Base-by-base conservation (phyloP, 331 rosid genomes). In the Acacia pycnantha region DNA sequence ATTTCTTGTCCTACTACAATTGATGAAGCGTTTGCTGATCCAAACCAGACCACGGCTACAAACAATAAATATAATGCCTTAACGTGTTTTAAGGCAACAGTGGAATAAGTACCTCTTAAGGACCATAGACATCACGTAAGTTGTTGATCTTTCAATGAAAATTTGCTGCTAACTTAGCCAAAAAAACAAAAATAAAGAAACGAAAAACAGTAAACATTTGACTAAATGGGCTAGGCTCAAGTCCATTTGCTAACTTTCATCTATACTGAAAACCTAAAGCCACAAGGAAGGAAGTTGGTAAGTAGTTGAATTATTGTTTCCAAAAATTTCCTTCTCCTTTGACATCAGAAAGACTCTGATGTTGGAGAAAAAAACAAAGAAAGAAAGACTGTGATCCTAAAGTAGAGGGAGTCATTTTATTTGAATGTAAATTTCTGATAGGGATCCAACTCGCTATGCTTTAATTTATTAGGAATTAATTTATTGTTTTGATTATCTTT, bases 401-500 rank as follows among this genome's bases (percentile, higher is more conserved):
- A 68, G 73, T 21, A 15, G 29, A 37, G 26, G 16, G 35, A 69
- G 58, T 33, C 64, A 66, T 72, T 79, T 80, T 66, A 65, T 70
- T 70, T 79, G 67, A 85, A 74, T 81, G 62, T 40, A 69, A 76
- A 53, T 62, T n/a, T n/a, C n/a, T n/a, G n/a, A n/a, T n/a, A n/a
- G n/a, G n/a, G n/a, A n/a, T n/a, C n/a, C n/a, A n/a, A n/a, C n/a
- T n/a, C n/a, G n/a, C n/a, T n/a, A n/a, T n/a, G n/a, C n/a, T n/a
- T n/a, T n/a, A n/a, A n/a, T n/a, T n/a, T n/a, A n/a, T n/a, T n/a
- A n/a, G n/a, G n/a, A n/a, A n/a, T n/a, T n/a, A n/a, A n/a, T n/a
- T n/a, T n/a, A n/a, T n/a, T n/a, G n/a, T n/a, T n/a, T n/a, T n/a
- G n/a, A n/a, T n/a, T n/a, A n/a, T n/a, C n/a, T n/a, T n/a, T n/a